Evolutionary conservation across 75 land plant genomes (phyloP).

Genomic region (Pseudotsuga menziesii): DNA sequence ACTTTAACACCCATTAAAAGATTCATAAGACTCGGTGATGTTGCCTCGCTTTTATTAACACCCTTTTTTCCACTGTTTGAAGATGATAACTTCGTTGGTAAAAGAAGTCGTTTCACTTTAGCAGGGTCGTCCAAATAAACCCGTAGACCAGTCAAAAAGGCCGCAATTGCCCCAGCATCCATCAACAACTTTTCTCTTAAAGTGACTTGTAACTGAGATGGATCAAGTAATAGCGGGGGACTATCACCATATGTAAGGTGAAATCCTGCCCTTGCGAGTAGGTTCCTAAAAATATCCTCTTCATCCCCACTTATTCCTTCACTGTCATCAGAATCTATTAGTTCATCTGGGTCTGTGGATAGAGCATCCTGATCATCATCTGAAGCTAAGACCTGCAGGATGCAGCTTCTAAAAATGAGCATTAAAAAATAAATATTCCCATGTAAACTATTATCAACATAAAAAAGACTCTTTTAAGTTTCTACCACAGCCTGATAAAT

Average conservation of each 20-base stretch:
- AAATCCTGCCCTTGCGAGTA: constrained; percentile 93
- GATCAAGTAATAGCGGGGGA: constrained; percentile 41
- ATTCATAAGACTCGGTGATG: constrained; percentile 94
- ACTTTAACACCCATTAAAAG: constrained; percentile 98
- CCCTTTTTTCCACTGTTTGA: constrained; percentile 53
- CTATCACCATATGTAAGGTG: constrained; percentile 93
- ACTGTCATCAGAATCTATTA: constrained; percentile 92
- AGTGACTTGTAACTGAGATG: constrained; percentile 86
- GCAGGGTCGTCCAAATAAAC: constrained; percentile 97
- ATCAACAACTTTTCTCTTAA: constrained; percentile 85
- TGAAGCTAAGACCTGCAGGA: constrained; percentile 77
- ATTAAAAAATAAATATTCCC: background rate
- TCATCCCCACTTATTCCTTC: constrained; percentile 95
- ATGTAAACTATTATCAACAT: background rate
- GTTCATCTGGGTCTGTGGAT: constrained; percentile 96
- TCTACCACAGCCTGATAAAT: background rate
- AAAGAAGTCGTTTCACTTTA: constrained; percentile 89
- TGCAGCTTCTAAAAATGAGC: background rate
- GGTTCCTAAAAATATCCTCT: constrained; percentile 90
- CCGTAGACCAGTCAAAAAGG: constrained; percentile 89
- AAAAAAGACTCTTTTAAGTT: background rate
- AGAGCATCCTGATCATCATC: constrained; percentile 97
- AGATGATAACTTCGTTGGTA: constrained; percentile 82
- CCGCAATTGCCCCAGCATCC: constrained; percentile 99
- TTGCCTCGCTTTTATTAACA: constrained; percentile 49